These are phyloP conservation scores for Raffaelea arxii DNA, from an alignment of 2,329 filamentous ascomycete species.

Conservation along the genomic window DNA sequence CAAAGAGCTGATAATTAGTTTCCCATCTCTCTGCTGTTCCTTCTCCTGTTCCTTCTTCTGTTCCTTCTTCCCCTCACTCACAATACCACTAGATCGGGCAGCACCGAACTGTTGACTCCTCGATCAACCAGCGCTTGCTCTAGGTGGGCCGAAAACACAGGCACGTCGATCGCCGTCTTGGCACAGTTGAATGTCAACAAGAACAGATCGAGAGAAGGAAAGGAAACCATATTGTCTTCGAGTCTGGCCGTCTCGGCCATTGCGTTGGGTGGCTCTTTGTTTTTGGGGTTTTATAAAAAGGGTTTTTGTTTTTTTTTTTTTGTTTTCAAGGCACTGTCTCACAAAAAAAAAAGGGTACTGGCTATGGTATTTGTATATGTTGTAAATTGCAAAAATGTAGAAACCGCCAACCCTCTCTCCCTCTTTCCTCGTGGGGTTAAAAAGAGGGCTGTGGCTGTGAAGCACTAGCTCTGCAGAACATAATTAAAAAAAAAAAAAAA, in stretches of 20 bases:
- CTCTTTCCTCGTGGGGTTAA: not conserved
- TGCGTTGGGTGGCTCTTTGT: not conserved
- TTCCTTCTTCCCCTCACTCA: too few relatives aligned
- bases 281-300: too few relatives aligned
- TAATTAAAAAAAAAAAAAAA: too few relatives aligned
- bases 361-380: too few relatives aligned
- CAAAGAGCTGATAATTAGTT: constrained; percentile 49
- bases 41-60: too few relatives aligned
- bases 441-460: not conserved
- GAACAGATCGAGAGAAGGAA: constrained; percentile 54
- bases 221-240: constrained; percentile 24
- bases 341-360: too few relatives aligned
- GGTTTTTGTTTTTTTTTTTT: too few relatives aligned
- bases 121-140: constrained; percentile 41
- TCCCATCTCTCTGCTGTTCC: not conserved
- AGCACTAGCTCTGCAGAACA: too few relatives aligned
- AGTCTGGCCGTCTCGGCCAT: not conserved
- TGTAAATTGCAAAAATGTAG: too few relatives aligned
- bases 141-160: constrained; percentile 62
- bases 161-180: constrained; percentile 57
- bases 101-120: constrained; percentile 15
- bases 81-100: constrained; percentile 49
- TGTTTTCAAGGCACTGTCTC: too few relatives aligned
- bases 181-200: constrained; percentile 87
- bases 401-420: not conserved